phyloP scores from a whole-genome alignment of 2,329 filamentous ascomycete species.

The Verticillium longisporum region DNA sequence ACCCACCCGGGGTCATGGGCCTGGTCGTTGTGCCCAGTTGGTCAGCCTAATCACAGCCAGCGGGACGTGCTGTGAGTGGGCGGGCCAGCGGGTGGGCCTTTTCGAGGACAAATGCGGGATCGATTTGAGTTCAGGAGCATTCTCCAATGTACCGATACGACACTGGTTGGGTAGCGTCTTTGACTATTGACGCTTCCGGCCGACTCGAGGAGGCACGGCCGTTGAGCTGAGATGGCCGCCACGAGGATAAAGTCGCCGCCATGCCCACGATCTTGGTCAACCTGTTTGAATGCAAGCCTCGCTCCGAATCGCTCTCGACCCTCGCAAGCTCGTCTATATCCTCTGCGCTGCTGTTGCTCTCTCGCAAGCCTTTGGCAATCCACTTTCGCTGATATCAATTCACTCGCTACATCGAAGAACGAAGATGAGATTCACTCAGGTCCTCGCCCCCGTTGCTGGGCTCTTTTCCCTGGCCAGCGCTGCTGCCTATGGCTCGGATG shows the following conservation, averaged over 20 bases:
- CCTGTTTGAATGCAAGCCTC: background rate
- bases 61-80: background rate
- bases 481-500: constrained; percentile 13
- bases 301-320: background rate
- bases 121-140: background rate
- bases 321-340: background rate
- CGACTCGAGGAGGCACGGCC: background rate
- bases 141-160: background rate
- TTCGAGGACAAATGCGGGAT: background rate
- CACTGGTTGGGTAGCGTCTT: background rate
- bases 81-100: background rate
- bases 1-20: background rate
- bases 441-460: constrained; percentile 22
- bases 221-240: background rate
- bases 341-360: background rate
- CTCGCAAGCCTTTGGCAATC: constrained; percentile 9
- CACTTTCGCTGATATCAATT: constrained; percentile 11
- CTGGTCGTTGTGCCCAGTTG: background rate
- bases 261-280: background rate
- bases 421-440: constrained; percentile 24
- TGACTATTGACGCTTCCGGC: background rate
- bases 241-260: background rate
- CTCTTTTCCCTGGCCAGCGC: constrained; percentile 22
- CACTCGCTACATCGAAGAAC: constrained; percentile 14
- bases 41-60: background rate